These are phyloP conservation scores for Knoxia roxburghii DNA, from an alignment of 257 asterid species.

Conservation along the genomic window DNA sequence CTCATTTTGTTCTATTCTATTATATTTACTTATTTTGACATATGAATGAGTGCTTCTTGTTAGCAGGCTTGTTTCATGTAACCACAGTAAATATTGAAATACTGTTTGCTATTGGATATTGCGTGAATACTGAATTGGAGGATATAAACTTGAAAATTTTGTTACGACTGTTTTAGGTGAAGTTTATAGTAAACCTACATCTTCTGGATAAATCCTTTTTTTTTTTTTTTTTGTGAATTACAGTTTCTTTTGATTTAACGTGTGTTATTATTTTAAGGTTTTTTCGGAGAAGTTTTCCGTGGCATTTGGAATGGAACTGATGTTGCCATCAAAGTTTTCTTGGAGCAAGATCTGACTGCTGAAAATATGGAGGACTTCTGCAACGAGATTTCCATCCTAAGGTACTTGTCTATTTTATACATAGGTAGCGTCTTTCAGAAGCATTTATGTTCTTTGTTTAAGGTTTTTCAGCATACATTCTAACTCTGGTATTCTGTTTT, in stretches of 20 bases:
- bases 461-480: conserved; percentile 20
- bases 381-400: conserved; percentile 89
- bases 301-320: conserved; percentile 98
- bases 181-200: neutral
- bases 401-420: conserved; percentile 38
- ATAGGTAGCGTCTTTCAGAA: conserved; percentile 4
- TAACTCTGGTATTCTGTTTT: conserved; percentile 34
- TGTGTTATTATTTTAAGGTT: conserved; percentile 39
- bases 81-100: neutral
- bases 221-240: neutral
- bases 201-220: neutral
- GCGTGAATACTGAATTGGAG: neutral
- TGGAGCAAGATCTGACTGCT: conserved; percentile 98
- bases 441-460: conserved; percentile 11
- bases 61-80: neutral
- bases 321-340: conserved; percentile 92
- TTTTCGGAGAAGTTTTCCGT: conserved; percentile 98
- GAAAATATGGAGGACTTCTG: conserved; percentile 99
- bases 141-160: neutral
- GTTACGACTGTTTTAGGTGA: neutral
- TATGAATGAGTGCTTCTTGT: too few relatives aligned
- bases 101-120: neutral
- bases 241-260: conserved; percentile 6
- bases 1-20: too few relatives aligned
- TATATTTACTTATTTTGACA: too few relatives aligned